Evolutionary conservation across 2,329 filamentous ascomycete species (phyloP).

Genomic region (Colletotrichum endophyticum): DNA sequence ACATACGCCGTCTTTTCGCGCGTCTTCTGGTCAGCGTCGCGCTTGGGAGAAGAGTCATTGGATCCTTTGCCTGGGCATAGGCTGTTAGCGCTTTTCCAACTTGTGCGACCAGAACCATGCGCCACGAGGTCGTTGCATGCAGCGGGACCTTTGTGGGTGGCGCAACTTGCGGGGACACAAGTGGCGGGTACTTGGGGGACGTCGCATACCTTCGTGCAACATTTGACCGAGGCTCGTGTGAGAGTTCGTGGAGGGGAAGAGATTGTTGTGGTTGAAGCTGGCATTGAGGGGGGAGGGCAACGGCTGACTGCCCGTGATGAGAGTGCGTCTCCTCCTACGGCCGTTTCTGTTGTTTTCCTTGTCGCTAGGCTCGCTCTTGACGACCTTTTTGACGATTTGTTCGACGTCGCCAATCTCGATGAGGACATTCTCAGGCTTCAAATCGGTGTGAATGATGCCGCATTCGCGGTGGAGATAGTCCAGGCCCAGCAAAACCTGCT

Average conservation of each 20-base stretch:
- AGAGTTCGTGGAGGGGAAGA: conserved; percentile 67
- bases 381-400: conserved; percentile 95
- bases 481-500: conserved; percentile 92
- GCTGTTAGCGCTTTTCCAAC: neutral
- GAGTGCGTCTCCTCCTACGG: conserved; percentile 83
- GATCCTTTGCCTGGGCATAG: conserved; percentile 33
- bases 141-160: neutral
- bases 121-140: neutral
- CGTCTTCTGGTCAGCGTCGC: conserved; percentile 73
- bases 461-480: conserved; percentile 98
- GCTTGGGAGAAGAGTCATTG: conserved; percentile 55
- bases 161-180: neutral
- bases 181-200: neutral
- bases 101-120: neutral
- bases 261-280: conserved; percentile 81
- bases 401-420: conserved; percentile 99
- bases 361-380: conserved; percentile 76
- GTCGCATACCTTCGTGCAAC: conserved; percentile 73
- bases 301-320: conserved; percentile 97
- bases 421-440: conserved; percentile 97
- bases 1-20: conserved; percentile 93
- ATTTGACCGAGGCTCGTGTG: conserved; percentile 84
- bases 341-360: conserved; percentile 95
- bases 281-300: conserved; percentile 93
- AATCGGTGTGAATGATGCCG: conserved; percentile 96